phyloP scores from a whole-genome alignment of 2,329 filamentous ascomycete genomes.

The Eutypa lata region DNA sequence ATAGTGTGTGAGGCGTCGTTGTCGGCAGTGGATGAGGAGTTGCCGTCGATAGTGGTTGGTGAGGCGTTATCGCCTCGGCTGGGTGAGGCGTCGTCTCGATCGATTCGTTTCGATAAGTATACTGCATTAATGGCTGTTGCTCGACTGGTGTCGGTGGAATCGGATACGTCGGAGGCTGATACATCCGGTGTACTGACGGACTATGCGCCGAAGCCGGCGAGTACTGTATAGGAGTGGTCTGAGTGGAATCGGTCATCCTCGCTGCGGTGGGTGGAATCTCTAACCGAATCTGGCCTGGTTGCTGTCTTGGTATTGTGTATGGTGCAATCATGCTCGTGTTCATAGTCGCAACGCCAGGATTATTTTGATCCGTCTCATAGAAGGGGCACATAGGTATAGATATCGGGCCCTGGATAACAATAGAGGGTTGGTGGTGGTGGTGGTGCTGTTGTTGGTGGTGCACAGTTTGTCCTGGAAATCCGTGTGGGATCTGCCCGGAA shows the following conservation, averaged over 20 bases:
- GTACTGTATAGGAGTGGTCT: conserved; percentile 58
- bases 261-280: conserved; percentile 51
- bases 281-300: conserved; percentile 42
- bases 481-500: conserved; percentile 39
- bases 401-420: conserved; percentile 49
- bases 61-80: too few species aligned
- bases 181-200: conserved; percentile 52
- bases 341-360: conserved; percentile 61
- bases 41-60: too few species aligned
- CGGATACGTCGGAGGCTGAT: conserved; percentile 48
- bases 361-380: conserved; percentile 60
- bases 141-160: conserved; percentile 30
- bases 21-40: background rate
- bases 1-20: background rate
- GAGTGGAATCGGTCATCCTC: conserved; percentile 47
- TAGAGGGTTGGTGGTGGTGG: conserved; percentile 41
- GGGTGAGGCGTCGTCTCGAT: background rate
- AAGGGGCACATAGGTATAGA: conserved; percentile 43
- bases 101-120: background rate
- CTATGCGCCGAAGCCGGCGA: conserved; percentile 54
- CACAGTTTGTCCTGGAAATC: conserved; percentile 41
- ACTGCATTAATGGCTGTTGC: background rate
- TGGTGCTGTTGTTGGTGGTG: conserved; percentile 45
- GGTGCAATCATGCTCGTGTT: conserved; percentile 49
- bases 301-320: conserved; percentile 51